Evolutionary conservation across 768 basidiomycete species (phyloP).

Genomic region (Boletus barrowsii): DNA sequence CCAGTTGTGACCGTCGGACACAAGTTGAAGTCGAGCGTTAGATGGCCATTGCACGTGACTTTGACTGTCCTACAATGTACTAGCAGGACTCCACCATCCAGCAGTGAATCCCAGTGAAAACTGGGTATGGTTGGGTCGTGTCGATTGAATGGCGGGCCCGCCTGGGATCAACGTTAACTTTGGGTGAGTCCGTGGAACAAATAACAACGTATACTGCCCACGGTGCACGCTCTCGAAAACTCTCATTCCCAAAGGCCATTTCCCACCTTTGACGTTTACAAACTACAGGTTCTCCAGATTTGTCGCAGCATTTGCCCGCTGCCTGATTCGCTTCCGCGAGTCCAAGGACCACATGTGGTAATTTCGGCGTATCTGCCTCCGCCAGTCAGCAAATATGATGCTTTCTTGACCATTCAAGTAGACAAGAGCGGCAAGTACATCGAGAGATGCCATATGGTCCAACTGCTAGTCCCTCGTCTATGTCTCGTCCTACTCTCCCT

Average conservation of each 20-base stretch:
- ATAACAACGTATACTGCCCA: too few species aligned
- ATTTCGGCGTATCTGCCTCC: not conserved
- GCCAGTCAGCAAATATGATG: conserved; percentile 1
- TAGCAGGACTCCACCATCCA: not conserved
- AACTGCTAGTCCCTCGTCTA: conserved; percentile 4
- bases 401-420: not conserved
- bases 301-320: not conserved
- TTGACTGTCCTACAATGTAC: not conserved
- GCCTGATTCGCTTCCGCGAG: not conserved
- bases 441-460: conserved; percentile 8
- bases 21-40: too few species aligned
- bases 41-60: conserved; percentile 12
- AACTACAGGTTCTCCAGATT: conserved; percentile 7
- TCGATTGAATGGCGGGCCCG: too few species aligned
- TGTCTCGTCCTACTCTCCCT: conserved; percentile 12
- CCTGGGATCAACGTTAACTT: too few species aligned
- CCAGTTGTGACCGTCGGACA: too few species aligned
- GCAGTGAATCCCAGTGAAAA: too few species aligned
- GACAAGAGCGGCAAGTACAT: not conserved
- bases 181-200: too few species aligned
- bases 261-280: conserved; percentile 15
- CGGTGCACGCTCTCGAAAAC: too few species aligned
- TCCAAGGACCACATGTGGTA: not conserved
- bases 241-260: not conserved
- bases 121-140: too few species aligned